phyloP scores from a whole-genome alignment of 2,329 filamentous ascomycete genomes.

The Aspergillus sp. region DNA sequence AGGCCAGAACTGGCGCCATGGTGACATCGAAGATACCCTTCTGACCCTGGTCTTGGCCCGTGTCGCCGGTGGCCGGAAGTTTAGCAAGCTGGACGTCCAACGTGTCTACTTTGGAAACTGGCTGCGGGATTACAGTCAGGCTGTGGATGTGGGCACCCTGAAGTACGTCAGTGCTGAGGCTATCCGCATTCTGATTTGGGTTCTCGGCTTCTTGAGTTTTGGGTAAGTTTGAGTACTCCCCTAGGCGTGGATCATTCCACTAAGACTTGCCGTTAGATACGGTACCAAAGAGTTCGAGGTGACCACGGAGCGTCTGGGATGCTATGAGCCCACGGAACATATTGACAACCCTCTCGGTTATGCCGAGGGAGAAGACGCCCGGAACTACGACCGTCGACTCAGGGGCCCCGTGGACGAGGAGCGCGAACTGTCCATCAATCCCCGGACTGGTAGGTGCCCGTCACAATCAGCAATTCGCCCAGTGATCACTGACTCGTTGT shows the following conservation, averaged over 20 bases:
- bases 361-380: constrained; percentile 82
- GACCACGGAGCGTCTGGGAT: constrained; percentile 73
- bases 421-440: constrained; percentile 76
- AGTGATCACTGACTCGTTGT: neutral
- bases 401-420: constrained; percentile 78
- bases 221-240: constrained; percentile 52
- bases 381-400: constrained; percentile 75
- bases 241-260: neutral
- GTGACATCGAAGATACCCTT: constrained; percentile 89
- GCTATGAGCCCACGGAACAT: constrained; percentile 79
- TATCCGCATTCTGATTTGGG: constrained; percentile 83
- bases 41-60: constrained; percentile 68
- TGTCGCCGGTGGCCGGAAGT: constrained; percentile 71
- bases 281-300: constrained; percentile 84
- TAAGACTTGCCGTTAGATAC: constrained; percentile 27
- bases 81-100: constrained; percentile 82
- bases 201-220: constrained; percentile 87
- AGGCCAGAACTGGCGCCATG: constrained; percentile 84
- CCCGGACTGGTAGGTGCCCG: constrained; percentile 56
- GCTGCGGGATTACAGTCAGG: constrained; percentile 90
- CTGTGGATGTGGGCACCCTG: constrained; percentile 87
- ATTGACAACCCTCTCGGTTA: constrained; percentile 82
- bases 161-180: constrained; percentile 89
- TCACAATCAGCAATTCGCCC: neutral
- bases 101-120: constrained; percentile 96